Conservation (phyloP, 805 yeast species). For the Kodamaea jinghongensis region DNA sequence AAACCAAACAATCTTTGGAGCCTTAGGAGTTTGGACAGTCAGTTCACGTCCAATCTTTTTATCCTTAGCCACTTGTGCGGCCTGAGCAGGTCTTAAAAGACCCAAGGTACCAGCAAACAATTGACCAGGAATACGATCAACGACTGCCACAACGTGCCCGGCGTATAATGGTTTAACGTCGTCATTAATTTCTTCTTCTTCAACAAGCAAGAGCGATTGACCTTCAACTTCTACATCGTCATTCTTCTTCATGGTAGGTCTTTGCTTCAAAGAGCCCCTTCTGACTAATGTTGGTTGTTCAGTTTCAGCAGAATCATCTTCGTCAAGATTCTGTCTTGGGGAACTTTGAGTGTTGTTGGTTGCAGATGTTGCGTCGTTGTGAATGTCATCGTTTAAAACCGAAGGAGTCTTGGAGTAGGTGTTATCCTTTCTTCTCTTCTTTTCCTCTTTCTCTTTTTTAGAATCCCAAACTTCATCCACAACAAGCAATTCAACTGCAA, state of each 20-base stretch:
- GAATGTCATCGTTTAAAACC: slow-evolving; percentile 63
- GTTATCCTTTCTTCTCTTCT: slow-evolving; percentile 82
- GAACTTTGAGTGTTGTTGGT: slow-evolving; percentile 26
- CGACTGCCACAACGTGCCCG: slow-evolving; percentile 97
- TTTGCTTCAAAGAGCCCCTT: slow-evolving; percentile 86
- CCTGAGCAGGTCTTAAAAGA: slow-evolving; percentile 90
- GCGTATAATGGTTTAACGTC: slow-evolving; percentile 92
- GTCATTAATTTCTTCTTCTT: slow-evolving; percentile 93
- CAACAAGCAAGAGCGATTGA: slow-evolving; percentile 84
- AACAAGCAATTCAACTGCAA: slow-evolving; percentile 88
- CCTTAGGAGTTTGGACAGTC: slow-evolving; percentile 43
- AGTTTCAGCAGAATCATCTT: slow-evolving; percentile 30
- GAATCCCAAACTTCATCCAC: slow-evolving; percentile 98
- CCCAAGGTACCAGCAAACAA: slow-evolving; percentile 93
- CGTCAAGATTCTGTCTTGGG: slow-evolving; percentile 14
- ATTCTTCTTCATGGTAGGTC: slow-evolving; percentile 96
- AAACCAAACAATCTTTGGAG: slow-evolving; percentile 98
- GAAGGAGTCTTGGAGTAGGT: slow-evolving; percentile 36
- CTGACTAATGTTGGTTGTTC: slow-evolving; percentile 47
- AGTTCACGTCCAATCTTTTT: slow-evolving; percentile 47
- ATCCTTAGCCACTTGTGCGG: slow-evolving; percentile 75
- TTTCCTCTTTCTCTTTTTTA: slow-evolving; percentile 94
- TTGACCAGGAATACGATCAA: slow-evolving; percentile 97
- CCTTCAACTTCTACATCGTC: slow-evolving; percentile 99
- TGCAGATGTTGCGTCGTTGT: slow-evolving; percentile 73